A percentile compares a stretch with the other conserved stretches of the same genome.
Conservation (phyloP, 441 rosid genomes). For the Corymbia citriodora region DNA sequence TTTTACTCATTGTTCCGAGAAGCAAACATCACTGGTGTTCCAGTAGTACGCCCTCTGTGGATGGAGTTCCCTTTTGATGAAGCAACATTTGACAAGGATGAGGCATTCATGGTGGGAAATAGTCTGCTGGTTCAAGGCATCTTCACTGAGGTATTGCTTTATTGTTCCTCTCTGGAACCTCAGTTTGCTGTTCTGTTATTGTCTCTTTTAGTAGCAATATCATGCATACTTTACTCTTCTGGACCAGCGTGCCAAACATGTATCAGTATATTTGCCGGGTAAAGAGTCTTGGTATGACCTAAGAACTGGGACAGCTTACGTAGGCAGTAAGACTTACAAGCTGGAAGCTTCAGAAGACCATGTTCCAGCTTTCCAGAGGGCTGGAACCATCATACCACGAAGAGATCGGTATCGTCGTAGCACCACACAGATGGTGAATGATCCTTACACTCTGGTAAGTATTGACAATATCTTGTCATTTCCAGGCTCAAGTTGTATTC, state of each 20-base stretch:
- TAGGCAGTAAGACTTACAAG: conserved; percentile 70
- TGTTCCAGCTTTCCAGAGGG: conserved; percentile 94
- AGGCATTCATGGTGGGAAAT: conserved; percentile 96
- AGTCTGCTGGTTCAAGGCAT: conserved; percentile 94
- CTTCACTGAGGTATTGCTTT: conserved; percentile 55
- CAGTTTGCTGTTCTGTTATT: background rate
- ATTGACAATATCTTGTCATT: background rate
- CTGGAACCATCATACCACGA: conserved; percentile 95
- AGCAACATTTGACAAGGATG: conserved; percentile 79
- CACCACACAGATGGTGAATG: conserved; percentile 90
- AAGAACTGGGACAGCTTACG: conserved; percentile 60
- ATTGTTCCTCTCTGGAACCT: background rate
- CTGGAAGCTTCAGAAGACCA: conserved; percentile 77
- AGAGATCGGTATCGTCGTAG: conserved; percentile 90
- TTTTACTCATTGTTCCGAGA: conserved; percentile 94
- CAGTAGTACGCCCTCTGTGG: conserved; percentile 92
- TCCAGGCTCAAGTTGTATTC: background rate
- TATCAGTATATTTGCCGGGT: conserved; percentile 86
- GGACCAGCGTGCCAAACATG: conserved; percentile 65
- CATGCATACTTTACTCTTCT: conserved; percentile 1
- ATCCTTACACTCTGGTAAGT: conserved; percentile 95
- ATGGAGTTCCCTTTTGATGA: conserved; percentile 98
- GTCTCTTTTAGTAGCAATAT: background rate
- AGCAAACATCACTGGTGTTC: conserved; percentile 84
- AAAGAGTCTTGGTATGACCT: conserved; percentile 89